These are phyloP conservation scores for Neopestalotiopsis clavispora DNA, from an alignment of 2,329 filamentous ascomycete genomes.

Conservation along the genomic window DNA sequence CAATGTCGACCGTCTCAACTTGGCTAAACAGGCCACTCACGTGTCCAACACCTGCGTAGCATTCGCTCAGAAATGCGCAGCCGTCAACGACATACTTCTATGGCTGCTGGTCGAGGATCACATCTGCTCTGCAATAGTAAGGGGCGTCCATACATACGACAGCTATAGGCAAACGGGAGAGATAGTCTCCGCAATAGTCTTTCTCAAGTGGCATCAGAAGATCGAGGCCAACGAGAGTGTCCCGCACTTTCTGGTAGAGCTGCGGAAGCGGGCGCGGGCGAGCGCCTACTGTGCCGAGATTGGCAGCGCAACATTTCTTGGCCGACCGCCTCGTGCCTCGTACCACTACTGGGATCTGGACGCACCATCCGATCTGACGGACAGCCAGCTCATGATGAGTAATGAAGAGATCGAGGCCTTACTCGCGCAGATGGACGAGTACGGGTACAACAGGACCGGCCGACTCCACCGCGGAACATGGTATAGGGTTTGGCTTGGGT, in stretches of 20 bases:
- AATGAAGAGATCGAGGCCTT: constrained; percentile 32
- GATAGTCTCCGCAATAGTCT: constrained; percentile 32
- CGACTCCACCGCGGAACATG: constrained; percentile 30
- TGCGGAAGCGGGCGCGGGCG: constrained; percentile 31
- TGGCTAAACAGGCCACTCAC: constrained; percentile 35
- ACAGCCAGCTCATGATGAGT: constrained; percentile 30
- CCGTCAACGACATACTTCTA: constrained; percentile 36
- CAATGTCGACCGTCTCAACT: constrained; percentile 29
- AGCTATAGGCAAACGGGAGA: constrained; percentile 37
- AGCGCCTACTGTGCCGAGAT: constrained; percentile 35
- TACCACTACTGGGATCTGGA: constrained; percentile 38
- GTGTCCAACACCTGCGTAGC: constrained; percentile 33
- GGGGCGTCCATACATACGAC: constrained; percentile 35
- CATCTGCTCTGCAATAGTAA: constrained; percentile 27
- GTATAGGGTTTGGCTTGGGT: constrained; percentile 31
- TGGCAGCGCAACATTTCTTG: constrained; percentile 35
- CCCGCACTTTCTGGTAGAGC: constrained; percentile 38
- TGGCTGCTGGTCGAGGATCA: constrained; percentile 36
- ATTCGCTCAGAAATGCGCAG: constrained; percentile 39
- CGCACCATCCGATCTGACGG: constrained; percentile 34
- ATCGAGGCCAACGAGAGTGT: constrained; percentile 32
- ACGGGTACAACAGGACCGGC: constrained; percentile 32
- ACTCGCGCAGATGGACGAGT: constrained; percentile 31
- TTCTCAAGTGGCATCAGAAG: constrained; percentile 38
- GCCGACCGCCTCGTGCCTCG: constrained; percentile 38